phyloP scores from a whole-genome alignment of 306 rosid genomes.

The Dalbergia oliveri region DNA sequence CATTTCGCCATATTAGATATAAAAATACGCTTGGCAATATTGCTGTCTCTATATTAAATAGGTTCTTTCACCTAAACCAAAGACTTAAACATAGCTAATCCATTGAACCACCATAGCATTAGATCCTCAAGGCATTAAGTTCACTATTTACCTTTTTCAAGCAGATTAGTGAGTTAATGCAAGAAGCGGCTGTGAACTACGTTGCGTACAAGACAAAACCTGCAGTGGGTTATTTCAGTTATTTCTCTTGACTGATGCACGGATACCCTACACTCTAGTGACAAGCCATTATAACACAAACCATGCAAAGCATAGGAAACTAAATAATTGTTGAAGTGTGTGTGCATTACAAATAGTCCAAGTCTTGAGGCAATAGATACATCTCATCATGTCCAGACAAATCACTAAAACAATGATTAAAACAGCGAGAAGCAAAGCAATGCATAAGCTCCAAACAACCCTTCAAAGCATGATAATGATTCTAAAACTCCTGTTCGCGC shows the following conservation, averaged over 20 bases:
- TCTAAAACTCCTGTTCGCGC: conserved; percentile 31
- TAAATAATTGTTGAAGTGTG: background rate
- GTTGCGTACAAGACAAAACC: conserved; percentile 1
- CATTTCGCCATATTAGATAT: background rate
- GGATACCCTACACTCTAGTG: conserved; percentile 4
- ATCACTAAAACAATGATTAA: conserved; percentile 12
- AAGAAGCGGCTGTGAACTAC: conserved; percentile 23
- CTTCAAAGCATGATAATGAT: conserved; percentile 32
- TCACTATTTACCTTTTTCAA: background rate
- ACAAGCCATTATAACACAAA: conserved; percentile 12
- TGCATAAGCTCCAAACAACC: conserved; percentile 18
- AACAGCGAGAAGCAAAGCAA: conserved; percentile 5
- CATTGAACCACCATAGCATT: conserved; percentile 3
- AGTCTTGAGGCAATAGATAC: conserved; percentile 26
- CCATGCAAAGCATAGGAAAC: conserved; percentile 6
- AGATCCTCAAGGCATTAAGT: conserved; percentile 11
- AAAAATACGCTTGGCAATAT: background rate
- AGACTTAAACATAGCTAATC: background rate
- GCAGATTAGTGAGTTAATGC: background rate
- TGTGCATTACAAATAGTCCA: conserved; percentile 20
- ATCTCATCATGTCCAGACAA: background rate
- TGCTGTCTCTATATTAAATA: background rate
- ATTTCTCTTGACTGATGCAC: conserved; percentile 19
- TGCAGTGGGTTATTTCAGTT: background rate
- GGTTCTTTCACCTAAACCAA: background rate